Base-by-base conservation (phyloP, 805 yeast species). In the Starmerella kuoi region DNA sequence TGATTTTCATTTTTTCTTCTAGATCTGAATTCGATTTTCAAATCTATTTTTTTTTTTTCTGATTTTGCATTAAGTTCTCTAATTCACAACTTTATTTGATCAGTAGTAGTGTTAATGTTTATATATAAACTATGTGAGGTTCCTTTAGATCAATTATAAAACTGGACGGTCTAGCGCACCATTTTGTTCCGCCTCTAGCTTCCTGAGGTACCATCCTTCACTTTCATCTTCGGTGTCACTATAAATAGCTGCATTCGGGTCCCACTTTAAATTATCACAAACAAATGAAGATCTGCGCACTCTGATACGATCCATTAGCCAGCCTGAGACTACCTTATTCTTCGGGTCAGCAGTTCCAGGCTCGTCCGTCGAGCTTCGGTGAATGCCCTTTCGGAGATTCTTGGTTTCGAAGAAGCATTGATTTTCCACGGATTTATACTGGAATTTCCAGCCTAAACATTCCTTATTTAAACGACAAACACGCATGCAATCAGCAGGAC, bases 291-390 rank as follows among this genome's bases (percentile, higher is more conserved):
- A 41, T 5, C 65, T 51, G 40, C 49, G 25, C n/a, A 32, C 41
- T 2, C 59, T 48, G 33, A 62, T 61, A 15, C 61, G 48, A 24
- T 61, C 64, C 9, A 59, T 33, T 38, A 45, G 47, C 61, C 60
- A 62, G 3, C 61, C 64, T 2, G 61, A 51, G 14, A 42, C 48
- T 3, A 54, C 40, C 3, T 5, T n/a, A 11, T 3, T 4, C 8
- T 20, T 33, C 5, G 32, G 22, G 12, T 42, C 44, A n/a, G 44
- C 46, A 23, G 43, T 45, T 17, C 14, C 25, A 17, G 34, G 26
- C 21, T 42, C 31, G 14, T 25, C 28, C 9, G 14, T 14, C 19
- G 37, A 31, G 38, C 46, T 38, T 6, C 35, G 18, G 23, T 43
- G 41, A 5, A 7, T 28, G 11, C 58, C 59, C 5, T 38, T 39